Conservation (phyloP, 768 basidiomycete genomes). For the Lenzites betulinus region DNA sequence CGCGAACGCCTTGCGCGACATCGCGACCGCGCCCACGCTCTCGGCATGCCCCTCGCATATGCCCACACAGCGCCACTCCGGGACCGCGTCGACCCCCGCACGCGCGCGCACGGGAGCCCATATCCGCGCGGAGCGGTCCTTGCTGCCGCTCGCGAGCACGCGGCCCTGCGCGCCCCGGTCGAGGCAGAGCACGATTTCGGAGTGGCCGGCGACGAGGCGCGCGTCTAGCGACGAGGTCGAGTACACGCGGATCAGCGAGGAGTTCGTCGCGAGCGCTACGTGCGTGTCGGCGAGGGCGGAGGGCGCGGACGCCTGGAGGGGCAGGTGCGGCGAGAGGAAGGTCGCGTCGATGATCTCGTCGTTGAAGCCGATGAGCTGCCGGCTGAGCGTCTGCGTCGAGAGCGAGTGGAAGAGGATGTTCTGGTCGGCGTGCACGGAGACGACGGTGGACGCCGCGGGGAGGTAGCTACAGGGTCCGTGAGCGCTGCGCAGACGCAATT, state of each 20-base stretch:
- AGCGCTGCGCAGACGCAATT: neutral
- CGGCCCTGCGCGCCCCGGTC: slow-evolving; percentile 66
- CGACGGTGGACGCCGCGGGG: slow-evolving; percentile 59
- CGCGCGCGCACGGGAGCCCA: slow-evolving; percentile 54
- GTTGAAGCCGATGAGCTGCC: slow-evolving; percentile 94
- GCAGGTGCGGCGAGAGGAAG: slow-evolving; percentile 58
- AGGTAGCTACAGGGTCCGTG: slow-evolving; percentile 58
- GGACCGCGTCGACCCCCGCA: slow-evolving; percentile 2
- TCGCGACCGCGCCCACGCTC: slow-evolving; percentile 86
- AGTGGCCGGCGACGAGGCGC: slow-evolving; percentile 84
- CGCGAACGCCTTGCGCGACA: slow-evolving; percentile 56
- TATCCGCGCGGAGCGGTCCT: slow-evolving; percentile 84
- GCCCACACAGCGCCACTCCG: slow-evolving; percentile 74
- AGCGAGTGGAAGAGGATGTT: slow-evolving; percentile 93
- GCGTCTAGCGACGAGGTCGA: slow-evolving; percentile 75
- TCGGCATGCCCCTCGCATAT: slow-evolving; percentile 94
- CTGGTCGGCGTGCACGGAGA: slow-evolving; percentile 93
- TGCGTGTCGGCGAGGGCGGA: slow-evolving; percentile 55
- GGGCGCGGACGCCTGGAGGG: slow-evolving; percentile 22
- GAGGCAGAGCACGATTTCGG: slow-evolving; percentile 87
- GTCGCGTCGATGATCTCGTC: slow-evolving; percentile 94
- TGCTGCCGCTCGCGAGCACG: slow-evolving; percentile 89
- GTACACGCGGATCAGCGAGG: slow-evolving; percentile 91
- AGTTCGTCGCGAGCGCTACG: slow-evolving; percentile 96
- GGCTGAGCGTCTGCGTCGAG: slow-evolving; percentile 57